These are phyloP conservation scores for Abortiporus biennis DNA, from an alignment of 1,284 basidiomycete genomes.

Conservation along the genomic window DNA sequence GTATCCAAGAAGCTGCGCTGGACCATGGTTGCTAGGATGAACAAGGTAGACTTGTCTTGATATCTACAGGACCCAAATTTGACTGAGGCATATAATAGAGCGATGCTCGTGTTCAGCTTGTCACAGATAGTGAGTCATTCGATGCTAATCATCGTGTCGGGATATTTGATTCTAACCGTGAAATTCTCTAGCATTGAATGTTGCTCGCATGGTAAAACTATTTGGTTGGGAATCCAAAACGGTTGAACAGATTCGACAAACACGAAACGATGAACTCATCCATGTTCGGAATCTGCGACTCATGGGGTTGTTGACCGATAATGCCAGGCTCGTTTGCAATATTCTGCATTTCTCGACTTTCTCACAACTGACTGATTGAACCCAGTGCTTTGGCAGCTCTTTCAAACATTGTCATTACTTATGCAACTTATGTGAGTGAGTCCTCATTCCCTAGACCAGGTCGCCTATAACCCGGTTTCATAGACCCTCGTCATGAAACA, in stretches of 20 bases:
- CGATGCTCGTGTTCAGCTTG: constrained; percentile 41
- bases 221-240: constrained; percentile 53
- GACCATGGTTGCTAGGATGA: constrained; percentile 26
- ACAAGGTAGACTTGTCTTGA: constrained; percentile 23
- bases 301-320: constrained; percentile 28
- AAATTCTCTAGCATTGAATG: constrained; percentile 24
- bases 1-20: constrained; percentile 25
- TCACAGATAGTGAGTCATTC: constrained; percentile 32
- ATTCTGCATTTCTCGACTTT: background rate
- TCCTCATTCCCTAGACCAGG: background rate
- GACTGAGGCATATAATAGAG: constrained; percentile 24
- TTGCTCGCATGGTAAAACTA: constrained; percentile 52
- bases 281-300: constrained; percentile 36
- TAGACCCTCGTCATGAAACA: constrained; percentile 32
- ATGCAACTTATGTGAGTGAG: constrained; percentile 43
- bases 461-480: background rate
- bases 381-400: constrained; percentile 56
- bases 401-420: constrained; percentile 66
- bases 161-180: too few species aligned
- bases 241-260: constrained; percentile 36
- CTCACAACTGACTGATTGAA: background rate
- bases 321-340: constrained; percentile 28
- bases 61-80: too few species aligned
- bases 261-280: constrained; percentile 47
- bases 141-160: too few species aligned